Evolutionary conservation across 2,329 filamentous ascomycete genomes (phyloP).

Genomic region (Alternaria hordeiaustralica): DNA sequence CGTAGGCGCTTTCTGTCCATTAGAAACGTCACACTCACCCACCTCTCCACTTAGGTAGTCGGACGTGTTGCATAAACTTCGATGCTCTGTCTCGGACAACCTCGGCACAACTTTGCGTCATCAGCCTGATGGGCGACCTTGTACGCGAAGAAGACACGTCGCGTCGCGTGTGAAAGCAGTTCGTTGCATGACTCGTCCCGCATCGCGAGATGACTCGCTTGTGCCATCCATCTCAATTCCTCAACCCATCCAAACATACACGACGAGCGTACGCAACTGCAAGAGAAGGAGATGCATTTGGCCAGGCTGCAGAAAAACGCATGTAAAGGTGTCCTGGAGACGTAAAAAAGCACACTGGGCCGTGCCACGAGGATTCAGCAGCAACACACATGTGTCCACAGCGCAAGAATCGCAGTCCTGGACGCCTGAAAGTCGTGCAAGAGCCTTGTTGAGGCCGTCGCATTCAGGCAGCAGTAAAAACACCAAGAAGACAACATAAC

Average conservation of each 20-base stretch:
- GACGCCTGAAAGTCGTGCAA: background rate
- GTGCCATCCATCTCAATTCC: background rate
- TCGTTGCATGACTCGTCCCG: background rate
- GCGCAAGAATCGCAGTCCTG: background rate
- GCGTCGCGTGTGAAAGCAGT: background rate
- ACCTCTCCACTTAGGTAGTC: background rate
- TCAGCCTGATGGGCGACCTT: background rate
- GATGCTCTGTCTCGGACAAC: background rate
- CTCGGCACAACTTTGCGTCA: background rate
- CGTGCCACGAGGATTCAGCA: background rate
- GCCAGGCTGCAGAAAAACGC: background rate
- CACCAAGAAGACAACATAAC: background rate
- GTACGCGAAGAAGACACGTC: background rate
- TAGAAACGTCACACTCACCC: constrained; percentile 6
- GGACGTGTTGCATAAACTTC: background rate
- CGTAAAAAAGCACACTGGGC: background rate
- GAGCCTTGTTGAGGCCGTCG: background rate
- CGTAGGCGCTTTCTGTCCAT: constrained; percentile 4
- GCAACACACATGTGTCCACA: background rate
- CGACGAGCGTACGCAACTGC: background rate
- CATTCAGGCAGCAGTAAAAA: background rate
- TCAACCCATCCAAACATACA: background rate
- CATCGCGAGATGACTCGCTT: background rate
- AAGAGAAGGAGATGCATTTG: background rate
- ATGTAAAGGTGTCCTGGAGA: background rate